phyloP scores from a whole-genome alignment of 73 alveolate genomes.

The Paramecium biaurelia region DNA sequence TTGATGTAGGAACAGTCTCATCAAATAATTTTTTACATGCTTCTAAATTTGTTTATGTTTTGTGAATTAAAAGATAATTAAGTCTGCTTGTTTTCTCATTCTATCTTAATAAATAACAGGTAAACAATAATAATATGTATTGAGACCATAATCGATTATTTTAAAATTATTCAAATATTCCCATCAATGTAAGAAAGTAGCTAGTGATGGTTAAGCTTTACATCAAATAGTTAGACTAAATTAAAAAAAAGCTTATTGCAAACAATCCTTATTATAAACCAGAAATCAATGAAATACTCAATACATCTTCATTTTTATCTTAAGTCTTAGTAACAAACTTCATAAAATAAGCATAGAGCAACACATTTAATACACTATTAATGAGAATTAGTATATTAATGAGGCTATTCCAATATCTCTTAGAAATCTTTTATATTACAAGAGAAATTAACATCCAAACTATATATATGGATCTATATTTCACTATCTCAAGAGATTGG shows the following conservation, averaged over 20 bases:
- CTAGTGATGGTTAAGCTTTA: neutral
- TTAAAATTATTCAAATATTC: neutral
- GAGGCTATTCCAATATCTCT: neutral
- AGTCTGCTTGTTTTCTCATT: constrained; percentile 11
- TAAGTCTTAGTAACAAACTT: neutral
- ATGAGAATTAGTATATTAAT: neutral
- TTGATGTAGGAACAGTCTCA: constrained; percentile 33
- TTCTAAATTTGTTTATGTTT: neutral
- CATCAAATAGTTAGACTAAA: neutral
- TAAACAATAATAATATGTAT: neutral
- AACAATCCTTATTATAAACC: constrained; percentile 27
- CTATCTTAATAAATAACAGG: neutral
- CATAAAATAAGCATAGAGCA: neutral
- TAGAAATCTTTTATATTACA: neutral
- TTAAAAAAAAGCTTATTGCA: neutral
- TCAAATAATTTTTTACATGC: constrained; percentile 33
- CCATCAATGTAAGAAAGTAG: constrained; percentile 7
- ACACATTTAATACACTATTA: neutral
- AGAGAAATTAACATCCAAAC: neutral
- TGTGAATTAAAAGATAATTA: neutral
- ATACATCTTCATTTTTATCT: neutral
- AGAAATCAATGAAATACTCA: neutral
- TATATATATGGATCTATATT: neutral
- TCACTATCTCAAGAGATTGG: neutral
- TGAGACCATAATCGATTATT: constrained; percentile 34